Evolutionary conservation across 352 stramenopile genomes (phyloP).

Genomic region (Aphanomyces euteiches): DNA sequence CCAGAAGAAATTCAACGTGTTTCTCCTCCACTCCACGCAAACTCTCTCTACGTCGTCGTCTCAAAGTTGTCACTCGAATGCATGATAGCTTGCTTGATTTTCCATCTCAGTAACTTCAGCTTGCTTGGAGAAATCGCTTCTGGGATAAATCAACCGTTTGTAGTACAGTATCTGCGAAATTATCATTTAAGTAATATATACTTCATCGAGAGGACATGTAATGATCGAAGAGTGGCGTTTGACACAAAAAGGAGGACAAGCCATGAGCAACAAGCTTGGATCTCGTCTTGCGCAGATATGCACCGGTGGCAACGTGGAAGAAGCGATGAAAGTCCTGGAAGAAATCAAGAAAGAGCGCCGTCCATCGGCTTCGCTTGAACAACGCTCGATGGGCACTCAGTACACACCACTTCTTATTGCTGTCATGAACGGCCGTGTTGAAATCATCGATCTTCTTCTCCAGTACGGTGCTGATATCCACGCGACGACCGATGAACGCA

Average conservation of each 20-base stretch:
- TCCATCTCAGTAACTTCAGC: too few relatives aligned
- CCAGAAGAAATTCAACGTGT: too few relatives aligned
- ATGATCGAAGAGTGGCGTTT: neutral
- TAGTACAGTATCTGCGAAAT: too few relatives aligned
- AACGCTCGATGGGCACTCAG: neutral
- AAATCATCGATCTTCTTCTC: neutral
- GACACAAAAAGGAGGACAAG: neutral
- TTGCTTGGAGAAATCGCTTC: too few relatives aligned
- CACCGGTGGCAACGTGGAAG: neutral
- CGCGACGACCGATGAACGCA: constrained; percentile 2
- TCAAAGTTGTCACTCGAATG: too few relatives aligned
- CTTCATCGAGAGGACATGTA: neutral
- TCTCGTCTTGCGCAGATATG: neutral
- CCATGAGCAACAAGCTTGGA: neutral
- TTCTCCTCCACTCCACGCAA: too few relatives aligned
- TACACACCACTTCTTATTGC: constrained; percentile 20
- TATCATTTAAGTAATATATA: neutral
- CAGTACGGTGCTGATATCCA: constrained; percentile 18
- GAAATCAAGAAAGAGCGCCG: constrained; percentile 17
- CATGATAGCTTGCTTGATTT: too few relatives aligned
- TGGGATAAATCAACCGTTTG: too few relatives aligned
- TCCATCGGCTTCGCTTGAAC: constrained; percentile 9
- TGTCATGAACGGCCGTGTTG: neutral
- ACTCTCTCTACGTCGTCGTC: too few relatives aligned
- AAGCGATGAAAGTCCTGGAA: neutral